Evolutionary conservation across 495 filamentous ascomycete species (phyloP), one percentile per base, ranked within the genome.

Genomic region (Penicillium simplicissimum): DNA sequence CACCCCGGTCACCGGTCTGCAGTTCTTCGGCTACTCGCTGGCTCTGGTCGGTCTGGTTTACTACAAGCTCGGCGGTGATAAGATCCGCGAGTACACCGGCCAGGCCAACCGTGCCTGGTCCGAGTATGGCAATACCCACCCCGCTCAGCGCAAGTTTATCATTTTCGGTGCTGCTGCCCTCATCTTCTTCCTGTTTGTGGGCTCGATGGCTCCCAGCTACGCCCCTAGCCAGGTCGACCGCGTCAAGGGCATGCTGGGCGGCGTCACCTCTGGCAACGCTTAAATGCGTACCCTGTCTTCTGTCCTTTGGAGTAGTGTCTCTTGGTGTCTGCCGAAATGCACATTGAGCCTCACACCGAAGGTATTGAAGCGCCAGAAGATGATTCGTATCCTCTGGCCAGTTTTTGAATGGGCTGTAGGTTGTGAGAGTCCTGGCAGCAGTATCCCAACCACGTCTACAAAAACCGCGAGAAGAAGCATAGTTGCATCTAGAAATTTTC

Each of bases 21-120:
- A 98, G 79, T 88, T 90, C 79, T 96, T 98, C 79, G 95, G 95
- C 66, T 98, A 98, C 85, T 86, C 84, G 71, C 87, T 98, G 70
- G 93, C 95, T 52, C 86, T 98, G 34, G 77, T 82, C 67, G 95
- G 95, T 67, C 91, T 98, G 74, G 79, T 97, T 65, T 96, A 95
- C 87, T 97, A 97, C 86, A 97, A 96, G 85, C 90, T 98, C 64
- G 95, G 95, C 56, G 85, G 83, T 47, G 92, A 96, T 42, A 87
- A 88, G 67, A 80, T 98, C 67, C 91, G 88, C 81, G 89, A 90
- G 58, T 90, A 90, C 75, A 79, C 88, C 59, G 79, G 81, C 55
- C 86, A 92, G 61, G 86, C 81, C 54, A 77, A 81, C 64, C 88
- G 90, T 60, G 71, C 74, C 42, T 97, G 93, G 93, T 87, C 90